A percentile compares a stretch with the other conserved stretches of the same genome.
Conservation (phyloP, 208 protist species). For the Trypanosoma caninum region DNA sequence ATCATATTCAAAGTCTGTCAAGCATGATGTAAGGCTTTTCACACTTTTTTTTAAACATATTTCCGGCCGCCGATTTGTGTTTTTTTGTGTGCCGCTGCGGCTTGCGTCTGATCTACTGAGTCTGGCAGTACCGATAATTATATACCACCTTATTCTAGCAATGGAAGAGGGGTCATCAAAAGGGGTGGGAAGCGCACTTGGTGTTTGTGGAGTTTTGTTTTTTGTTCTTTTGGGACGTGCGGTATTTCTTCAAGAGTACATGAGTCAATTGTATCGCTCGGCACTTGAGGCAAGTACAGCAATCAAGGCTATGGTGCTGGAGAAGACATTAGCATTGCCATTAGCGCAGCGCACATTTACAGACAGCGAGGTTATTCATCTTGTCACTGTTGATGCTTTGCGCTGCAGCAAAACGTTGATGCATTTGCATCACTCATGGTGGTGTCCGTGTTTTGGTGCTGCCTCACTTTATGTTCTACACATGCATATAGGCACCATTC, state of each 20-base stretch:
- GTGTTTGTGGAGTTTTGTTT: slow-evolving; percentile 43
- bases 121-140: slow-evolving; percentile 38
- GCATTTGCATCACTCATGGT: slow-evolving; percentile 77
- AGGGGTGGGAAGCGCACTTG: slow-evolving; percentile 9
- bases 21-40: slow-evolving; percentile 48
- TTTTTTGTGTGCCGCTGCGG: slow-evolving; percentile 61
- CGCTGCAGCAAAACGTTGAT: slow-evolving; percentile 62
- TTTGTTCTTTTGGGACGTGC: slow-evolving; percentile 44
- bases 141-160: slow-evolving; percentile 39
- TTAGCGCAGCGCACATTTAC: slow-evolving; percentile 59
- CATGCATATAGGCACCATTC: slow-evolving; percentile 57
- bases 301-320: slow-evolving; percentile 58
- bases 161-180: neutral
- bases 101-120: slow-evolving; percentile 48
- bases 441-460: slow-evolving; percentile 57
- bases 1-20: slow-evolving; percentile 40
- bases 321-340: slow-evolving; percentile 56
- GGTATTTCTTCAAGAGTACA: slow-evolving; percentile 66
- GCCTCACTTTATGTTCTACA: slow-evolving; percentile 60
- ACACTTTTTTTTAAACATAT: slow-evolving; percentile 59
- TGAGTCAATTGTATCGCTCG: slow-evolving; percentile 55
- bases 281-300: slow-evolving; percentile 49
- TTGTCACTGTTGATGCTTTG: slow-evolving; percentile 60
- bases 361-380: slow-evolving; percentile 51
- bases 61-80: slow-evolving; percentile 52